Conservation (phyloP, 805 yeast genomes). For the Kluyveromyces wickerhamii region DNA sequence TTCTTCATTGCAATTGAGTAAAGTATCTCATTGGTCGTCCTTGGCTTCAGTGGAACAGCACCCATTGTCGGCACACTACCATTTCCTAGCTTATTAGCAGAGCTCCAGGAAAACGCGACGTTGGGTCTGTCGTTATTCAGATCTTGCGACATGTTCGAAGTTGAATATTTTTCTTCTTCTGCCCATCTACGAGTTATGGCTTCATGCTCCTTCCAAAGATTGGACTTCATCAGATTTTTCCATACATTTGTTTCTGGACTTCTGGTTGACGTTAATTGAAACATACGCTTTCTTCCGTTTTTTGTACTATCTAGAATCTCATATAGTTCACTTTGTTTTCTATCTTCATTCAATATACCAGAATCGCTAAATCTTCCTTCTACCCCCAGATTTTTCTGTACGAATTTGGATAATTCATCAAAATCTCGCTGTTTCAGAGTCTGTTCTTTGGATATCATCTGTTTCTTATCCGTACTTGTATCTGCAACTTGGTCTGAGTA, state of each 20-base stretch:
- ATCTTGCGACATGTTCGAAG: background rate
- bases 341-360: too few relatives aligned
- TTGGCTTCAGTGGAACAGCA: too few relatives aligned
- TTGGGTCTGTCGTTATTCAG: background rate
- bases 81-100: too few relatives aligned
- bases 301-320: conserved; percentile 19
- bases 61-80: too few relatives aligned
- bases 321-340: too few relatives aligned
- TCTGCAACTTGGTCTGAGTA: too few relatives aligned
- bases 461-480: too few relatives aligned
- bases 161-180: conserved; percentile 15
- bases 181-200: conserved; percentile 17
- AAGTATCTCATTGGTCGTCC: background rate
- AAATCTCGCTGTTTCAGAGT: too few relatives aligned
- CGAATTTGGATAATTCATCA: too few relatives aligned
- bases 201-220: conserved; percentile 5
- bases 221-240: background rate
- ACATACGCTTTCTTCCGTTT: conserved; percentile 22
- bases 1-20: background rate
- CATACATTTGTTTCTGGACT: conserved; percentile 1
- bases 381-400: too few relatives aligned
- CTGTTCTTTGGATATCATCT: too few relatives aligned
- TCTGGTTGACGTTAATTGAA: conserved; percentile 6
- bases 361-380: too few relatives aligned
- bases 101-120: background rate